Evolutionary conservation across 2,329 filamentous ascomycete genomes (phyloP), one percentile per base, ranked within the genome.

Genomic region (Penicillium sp.): DNA sequence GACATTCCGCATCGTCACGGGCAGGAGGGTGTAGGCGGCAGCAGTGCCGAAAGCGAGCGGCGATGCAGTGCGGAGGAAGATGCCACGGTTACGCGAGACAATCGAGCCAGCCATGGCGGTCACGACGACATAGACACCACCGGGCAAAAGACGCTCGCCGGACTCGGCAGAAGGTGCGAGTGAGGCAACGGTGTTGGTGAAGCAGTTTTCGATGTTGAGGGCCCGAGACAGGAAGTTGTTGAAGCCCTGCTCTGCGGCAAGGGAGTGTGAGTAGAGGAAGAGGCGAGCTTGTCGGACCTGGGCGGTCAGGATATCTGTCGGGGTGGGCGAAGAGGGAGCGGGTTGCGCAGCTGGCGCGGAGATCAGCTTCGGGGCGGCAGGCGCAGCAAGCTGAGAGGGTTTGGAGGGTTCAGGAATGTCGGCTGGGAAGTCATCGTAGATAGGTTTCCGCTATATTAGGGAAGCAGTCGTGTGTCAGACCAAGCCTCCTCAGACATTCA

Each of bases 61-160:
- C 2, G 90, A 83, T 2, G 87, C 81, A 54, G 88, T 87, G 66
- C 94, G 87, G 54, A 99, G 80, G 62, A 96, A 75, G 62, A 97
- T 83, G 75, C 89, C 93, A 68, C 93, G 87, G 81, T 96, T 95
- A 62, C 93, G 87, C 55, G 90, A 86, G 55, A 97, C 81, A 73
- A 99, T 97, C 76, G 87, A 92, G 67, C 93, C 94, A 37, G 94
- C 91, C 93, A 99, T 97, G 69, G 91, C 88, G 42, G 93, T 89
- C 48, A 99, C 93, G 31, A 97, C 84, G 47, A 97, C 92, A 79
- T 97, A 97, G 66, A 97, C 86, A 59, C 87, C 82, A 27, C 93
- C 93, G 35, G 94, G 94, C 78, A 97, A 87, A 56, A 99, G 84
- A 72, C 87, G 87, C 82, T 99, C 94, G 73, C 90, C 90, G 60